Percentiles rank a stretch among this genome's conserved stretches.
Conservation (phyloP, 768 basidiomycete genomes). For the Clavulina sp. region DNA sequence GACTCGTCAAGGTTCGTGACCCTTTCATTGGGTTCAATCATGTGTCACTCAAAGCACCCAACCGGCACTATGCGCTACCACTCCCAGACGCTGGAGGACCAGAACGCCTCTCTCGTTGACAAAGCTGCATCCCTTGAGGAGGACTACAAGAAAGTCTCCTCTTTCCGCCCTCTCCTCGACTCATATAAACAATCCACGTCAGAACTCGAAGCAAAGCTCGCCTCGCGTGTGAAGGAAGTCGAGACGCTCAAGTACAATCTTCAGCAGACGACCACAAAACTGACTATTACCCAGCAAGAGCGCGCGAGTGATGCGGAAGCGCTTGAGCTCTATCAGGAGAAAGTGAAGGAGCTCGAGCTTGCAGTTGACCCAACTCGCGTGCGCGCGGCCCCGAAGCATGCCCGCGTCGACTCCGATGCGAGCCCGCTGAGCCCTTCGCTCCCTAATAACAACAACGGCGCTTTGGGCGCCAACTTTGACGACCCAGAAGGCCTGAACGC, state of each 20-base stretch:
- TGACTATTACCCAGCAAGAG: constrained; percentile 52
- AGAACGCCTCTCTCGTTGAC: constrained; percentile 84
- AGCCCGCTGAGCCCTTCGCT: constrained; percentile 5
- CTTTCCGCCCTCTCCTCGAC: constrained; percentile 80
- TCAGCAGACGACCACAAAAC: constrained; percentile 51
- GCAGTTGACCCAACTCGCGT: constrained; percentile 26
- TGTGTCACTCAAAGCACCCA: not conserved
- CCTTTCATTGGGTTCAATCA: not conserved
- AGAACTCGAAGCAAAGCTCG: constrained; percentile 57
- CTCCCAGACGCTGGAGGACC: constrained; percentile 64
- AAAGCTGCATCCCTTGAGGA: constrained; percentile 85
- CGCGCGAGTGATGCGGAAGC: constrained; percentile 66
- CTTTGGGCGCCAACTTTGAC: not conserved
- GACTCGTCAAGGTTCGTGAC: constrained; percentile 22
- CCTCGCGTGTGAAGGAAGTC: constrained; percentile 47
- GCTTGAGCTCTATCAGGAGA: constrained; percentile 77
- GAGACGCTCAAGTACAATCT: constrained; percentile 60
- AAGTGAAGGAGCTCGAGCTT: constrained; percentile 75
- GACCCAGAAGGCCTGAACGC: constrained; percentile 22
- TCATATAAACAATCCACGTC: constrained; percentile 77
- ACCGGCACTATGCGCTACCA: not conserved
- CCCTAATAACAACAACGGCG: not conserved
- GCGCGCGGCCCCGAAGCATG: constrained; percentile 12
- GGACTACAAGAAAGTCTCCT: constrained; percentile 71
- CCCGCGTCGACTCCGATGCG: constrained; percentile 15